These are phyloP conservation scores for Hypocreales sp. DNA, from an alignment of 2,329 filamentous ascomycete genomes.

Conservation along the genomic window DNA sequence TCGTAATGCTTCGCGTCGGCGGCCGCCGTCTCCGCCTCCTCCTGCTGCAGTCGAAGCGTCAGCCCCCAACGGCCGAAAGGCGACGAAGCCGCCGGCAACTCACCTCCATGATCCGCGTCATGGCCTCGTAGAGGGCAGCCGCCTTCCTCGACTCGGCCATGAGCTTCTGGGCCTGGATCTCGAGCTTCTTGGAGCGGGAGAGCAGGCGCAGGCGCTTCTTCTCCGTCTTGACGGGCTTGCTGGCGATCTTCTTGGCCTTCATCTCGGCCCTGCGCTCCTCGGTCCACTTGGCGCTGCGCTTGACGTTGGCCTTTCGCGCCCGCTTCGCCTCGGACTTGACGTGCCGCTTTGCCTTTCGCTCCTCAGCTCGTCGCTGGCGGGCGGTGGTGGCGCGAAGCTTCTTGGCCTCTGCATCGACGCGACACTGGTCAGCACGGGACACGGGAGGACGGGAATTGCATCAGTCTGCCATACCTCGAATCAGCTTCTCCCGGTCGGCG, in stretches of 20 bases:
- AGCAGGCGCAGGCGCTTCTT: slow-evolving; percentile 22
- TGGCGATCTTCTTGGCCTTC: slow-evolving; percentile 13
- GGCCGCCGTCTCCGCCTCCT: slow-evolving; percentile 7
- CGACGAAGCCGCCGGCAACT: too few relatives aligned
- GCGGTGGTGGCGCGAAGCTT: neutral
- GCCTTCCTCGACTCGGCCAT: slow-evolving; percentile 22
- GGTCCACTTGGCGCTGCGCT: slow-evolving; percentile 16
- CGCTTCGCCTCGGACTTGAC: slow-evolving; percentile 17
- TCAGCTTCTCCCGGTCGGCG: too few relatives aligned
- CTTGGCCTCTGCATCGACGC: neutral
- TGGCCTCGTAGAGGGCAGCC: slow-evolving; percentile 11
- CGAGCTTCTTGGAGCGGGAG: slow-evolving; percentile 20
- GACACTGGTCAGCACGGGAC: too few relatives aligned
- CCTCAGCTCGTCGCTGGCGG: slow-evolving; percentile 6
- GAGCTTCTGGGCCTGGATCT: slow-evolving; percentile 23
- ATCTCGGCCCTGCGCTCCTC: slow-evolving; percentile 16
- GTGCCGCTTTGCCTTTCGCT: slow-evolving; percentile 20
- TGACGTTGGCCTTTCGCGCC: slow-evolving; percentile 18
- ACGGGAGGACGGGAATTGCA: neutral
- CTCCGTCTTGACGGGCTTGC: slow-evolving; percentile 17
- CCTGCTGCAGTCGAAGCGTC: too few relatives aligned
- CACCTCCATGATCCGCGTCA: slow-evolving; percentile 7
- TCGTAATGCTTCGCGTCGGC: slow-evolving; percentile 4
- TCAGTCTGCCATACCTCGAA: too few relatives aligned
- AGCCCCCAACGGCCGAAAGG: too few relatives aligned